Evolutionary conservation across 2,329 filamentous ascomycete species (phyloP).

Genomic region (Venturia aucupariae): DNA sequence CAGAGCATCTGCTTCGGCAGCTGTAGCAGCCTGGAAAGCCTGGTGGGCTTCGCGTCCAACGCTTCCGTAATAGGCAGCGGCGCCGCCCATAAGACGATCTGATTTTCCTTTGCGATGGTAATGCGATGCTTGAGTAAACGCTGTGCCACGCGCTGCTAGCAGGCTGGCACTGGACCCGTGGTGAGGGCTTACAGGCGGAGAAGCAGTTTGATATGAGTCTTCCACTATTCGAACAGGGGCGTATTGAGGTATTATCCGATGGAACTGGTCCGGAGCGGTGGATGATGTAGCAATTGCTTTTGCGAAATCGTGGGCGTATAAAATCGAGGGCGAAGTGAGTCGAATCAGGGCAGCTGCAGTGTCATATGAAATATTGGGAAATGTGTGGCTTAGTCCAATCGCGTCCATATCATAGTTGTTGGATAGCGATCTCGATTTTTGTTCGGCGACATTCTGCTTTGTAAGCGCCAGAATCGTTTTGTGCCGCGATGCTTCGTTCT

Average conservation of each 20-base stretch:
- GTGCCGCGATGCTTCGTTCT: constrained; percentile 45
- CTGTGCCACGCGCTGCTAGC: constrained; percentile 38
- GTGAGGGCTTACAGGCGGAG: constrained; percentile 21
- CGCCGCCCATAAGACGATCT: constrained; percentile 64
- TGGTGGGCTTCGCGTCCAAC: constrained; percentile 56
- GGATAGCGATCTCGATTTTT: constrained; percentile 27
- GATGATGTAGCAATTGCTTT: constrained; percentile 36
- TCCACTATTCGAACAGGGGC: constrained; percentile 30
- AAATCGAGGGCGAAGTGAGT: constrained; percentile 48
- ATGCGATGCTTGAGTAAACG: constrained; percentile 48
- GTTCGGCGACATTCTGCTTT: constrained; percentile 28
- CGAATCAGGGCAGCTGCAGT: constrained; percentile 45
- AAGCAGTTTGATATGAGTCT: constrained; percentile 18
- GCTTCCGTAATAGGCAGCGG: constrained; percentile 65
- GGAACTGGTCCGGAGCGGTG: constrained; percentile 18
- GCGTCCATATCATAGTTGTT: constrained; percentile 38
- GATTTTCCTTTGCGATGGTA: constrained; percentile 56
- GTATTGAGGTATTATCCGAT: constrained; percentile 39
- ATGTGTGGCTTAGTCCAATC: constrained; percentile 45
- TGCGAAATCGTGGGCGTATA: constrained; percentile 51
- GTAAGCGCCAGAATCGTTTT: constrained; percentile 48
- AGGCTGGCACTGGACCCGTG: constrained; percentile 33
- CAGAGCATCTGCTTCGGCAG: constrained; percentile 59
- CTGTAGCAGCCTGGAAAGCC: constrained; percentile 48
- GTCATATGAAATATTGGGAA: constrained; percentile 40